Base-by-base conservation (phyloP, 2,329 filamentous ascomycete species). In the Verticillium nubilum region DNA sequence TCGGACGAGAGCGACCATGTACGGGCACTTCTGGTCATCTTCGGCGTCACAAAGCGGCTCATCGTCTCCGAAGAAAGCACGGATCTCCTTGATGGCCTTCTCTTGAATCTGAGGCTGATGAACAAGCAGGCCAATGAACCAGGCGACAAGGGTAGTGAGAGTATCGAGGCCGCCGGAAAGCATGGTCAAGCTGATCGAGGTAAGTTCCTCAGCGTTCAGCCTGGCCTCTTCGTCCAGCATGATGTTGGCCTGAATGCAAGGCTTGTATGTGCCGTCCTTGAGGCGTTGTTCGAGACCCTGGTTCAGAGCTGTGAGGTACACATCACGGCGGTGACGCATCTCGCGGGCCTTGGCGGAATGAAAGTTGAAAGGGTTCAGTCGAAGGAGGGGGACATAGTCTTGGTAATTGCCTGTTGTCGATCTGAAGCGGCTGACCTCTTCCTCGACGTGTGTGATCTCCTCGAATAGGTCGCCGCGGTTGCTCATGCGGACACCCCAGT, bases 241-340 rank as follows among this genome's bases (percentile, higher is more conserved):
- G 31, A 88, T 80, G 62, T 88, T 89, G 4, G 84, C 85, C 62
- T 88, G 86, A 52, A 89, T 89, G 66, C 86, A 89, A 0, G 86
- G 84, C 64, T 81, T 80, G 67, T 88, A 79, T 0, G 76, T 85
- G 0, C 85, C 85, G 52, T 83, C 82, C 56, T 78, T 79, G 74
- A 89, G 87, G 1, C 83, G 76, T 25, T 84, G 78, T 59, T 87
- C 84, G 6, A 89, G 73, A 3, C 82, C 83, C 3, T 74, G 69
- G 65, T 88, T 87, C 23, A 89, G 70, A 9, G 73, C 75, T 0
- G 74, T 80, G 35, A 89, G 72, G 63, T 88, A 89, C 23, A 79
- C 80, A 67, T 88, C 86, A 17, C 86, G 77, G 13, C 86, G 76
- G 57, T 75, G 74, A 23, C 86, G 75, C 78, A 87, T 84, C 63